phyloP scores from a whole-genome alignment of 164 flowering plant genomes.

The Vitis amurensis region DNA sequence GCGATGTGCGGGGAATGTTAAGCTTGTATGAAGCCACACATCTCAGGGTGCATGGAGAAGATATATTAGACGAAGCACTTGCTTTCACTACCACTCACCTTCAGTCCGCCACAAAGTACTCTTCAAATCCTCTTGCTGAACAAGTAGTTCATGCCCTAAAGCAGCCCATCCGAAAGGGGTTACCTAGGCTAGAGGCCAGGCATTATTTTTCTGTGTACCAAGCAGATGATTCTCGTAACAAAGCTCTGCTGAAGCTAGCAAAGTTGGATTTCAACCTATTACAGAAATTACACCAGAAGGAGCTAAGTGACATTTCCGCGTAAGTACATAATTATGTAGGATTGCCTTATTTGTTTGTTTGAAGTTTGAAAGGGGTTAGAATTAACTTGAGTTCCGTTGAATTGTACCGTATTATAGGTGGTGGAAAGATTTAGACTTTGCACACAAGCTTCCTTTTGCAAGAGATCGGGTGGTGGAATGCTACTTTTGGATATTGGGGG shows the following conservation, averaged over 20 bases:
- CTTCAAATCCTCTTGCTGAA: slow-evolving; percentile 16
- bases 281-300: slow-evolving; percentile 41
- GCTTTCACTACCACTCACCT: slow-evolving; percentile 34
- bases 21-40: slow-evolving; percentile 56
- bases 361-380: too few relatives aligned
- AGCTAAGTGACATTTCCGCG: slow-evolving; percentile 36
- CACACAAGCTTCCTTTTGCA: slow-evolving; percentile 28
- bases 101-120: background rate
- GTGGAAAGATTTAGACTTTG: slow-evolving; percentile 37
- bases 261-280: slow-evolving; percentile 56
- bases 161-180: slow-evolving; percentile 29
- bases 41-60: slow-evolving; percentile 46
- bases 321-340: slow-evolving; percentile 1
- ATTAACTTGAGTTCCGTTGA: too few relatives aligned
- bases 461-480: slow-evolving; percentile 43
- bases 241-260: slow-evolving; percentile 37
- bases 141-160: slow-evolving; percentile 35
- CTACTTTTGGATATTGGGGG: slow-evolving; percentile 40
- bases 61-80: slow-evolving; percentile 46
- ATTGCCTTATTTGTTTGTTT: too few relatives aligned
- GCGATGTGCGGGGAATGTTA: slow-evolving; percentile 39
- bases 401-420: slow-evolving; percentile 22
- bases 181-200: slow-evolving; percentile 38
- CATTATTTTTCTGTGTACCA: slow-evolving; percentile 35
- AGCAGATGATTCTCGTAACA: slow-evolving; percentile 17